phyloP scores from a whole-genome alignment of 163 green algal species.

The Volvox carteri region DNA sequence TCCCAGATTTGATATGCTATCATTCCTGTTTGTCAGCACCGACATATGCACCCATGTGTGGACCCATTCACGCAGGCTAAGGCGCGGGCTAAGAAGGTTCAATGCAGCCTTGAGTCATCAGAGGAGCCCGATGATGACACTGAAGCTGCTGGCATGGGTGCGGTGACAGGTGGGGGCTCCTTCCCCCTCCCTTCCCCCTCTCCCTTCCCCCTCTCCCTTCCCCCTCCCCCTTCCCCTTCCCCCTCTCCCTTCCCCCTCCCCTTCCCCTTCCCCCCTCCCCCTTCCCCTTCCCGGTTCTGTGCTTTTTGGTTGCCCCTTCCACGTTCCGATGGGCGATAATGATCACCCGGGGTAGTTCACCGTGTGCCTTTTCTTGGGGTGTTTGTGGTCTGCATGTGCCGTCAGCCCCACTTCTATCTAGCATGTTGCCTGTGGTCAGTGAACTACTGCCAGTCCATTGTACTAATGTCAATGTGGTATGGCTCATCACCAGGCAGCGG shows the following conservation, averaged over 20 bases:
- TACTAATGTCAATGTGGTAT: background rate
- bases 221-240: no score
- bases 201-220: no score
- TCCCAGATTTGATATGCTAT: background rate
- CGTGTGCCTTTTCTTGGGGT: no score
- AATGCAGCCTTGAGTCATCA: background rate
- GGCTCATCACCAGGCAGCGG: background rate
- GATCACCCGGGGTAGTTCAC: background rate
- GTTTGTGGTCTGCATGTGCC: background rate
- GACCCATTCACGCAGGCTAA: no score
- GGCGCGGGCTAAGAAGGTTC: background rate
- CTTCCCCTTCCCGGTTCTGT: no score
- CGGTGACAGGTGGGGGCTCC: background rate
- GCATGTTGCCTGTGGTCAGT: background rate
- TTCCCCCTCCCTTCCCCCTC: no score
- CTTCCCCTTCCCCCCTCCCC: no score
- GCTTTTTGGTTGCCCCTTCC: no score
- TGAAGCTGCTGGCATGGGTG: background rate
- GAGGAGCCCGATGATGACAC: background rate
- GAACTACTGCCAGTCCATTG: background rate
- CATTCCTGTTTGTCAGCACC: no score
- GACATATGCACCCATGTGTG: no score
- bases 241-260: no score
- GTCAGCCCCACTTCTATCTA: background rate
- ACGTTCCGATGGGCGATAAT: background rate